Conservation (phyloP, 441 rosid genomes). For the Euphorbia celastroides region DNA sequence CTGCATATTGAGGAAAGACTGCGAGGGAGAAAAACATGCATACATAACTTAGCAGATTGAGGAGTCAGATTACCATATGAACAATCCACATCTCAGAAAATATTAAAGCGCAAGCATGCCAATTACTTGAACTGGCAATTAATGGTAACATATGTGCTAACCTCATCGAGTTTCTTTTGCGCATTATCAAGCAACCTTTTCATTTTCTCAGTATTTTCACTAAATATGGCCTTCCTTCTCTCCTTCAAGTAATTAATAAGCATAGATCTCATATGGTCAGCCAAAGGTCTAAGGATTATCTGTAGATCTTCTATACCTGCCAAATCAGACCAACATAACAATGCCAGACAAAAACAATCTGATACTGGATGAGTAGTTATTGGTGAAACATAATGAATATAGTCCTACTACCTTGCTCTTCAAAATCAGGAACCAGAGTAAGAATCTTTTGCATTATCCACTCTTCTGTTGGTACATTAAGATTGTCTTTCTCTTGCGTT, state of each 20-base stretch:
- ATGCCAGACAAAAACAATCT: conserved; percentile 12
- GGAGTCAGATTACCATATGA: conserved; percentile 3
- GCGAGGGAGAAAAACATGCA: conserved; percentile 26
- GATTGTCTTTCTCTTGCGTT: conserved; percentile 45
- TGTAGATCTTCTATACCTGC: conserved; percentile 64
- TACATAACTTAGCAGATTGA: conserved; percentile 11
- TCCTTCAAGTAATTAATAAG: conserved; percentile 68
- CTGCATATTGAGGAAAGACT: conserved; percentile 89
- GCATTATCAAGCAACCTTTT: conserved; percentile 67
- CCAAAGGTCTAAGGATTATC: conserved; percentile 54
- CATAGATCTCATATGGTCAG: conserved; percentile 74
- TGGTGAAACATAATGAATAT: conserved; percentile 8
- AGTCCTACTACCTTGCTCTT: conserved; percentile 65
- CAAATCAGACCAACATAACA: conserved; percentile 24
- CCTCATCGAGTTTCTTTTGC: conserved; percentile 96
- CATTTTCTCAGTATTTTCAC: conserved; percentile 82
- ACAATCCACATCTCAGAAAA: not conserved
- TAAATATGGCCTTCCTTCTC: conserved; percentile 75
- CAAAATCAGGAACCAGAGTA: conserved; percentile 63
- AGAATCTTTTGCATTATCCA: conserved; percentile 73
- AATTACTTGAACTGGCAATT: conserved; percentile 17
- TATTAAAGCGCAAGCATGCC: conserved; percentile 2
- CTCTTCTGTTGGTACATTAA: conserved; percentile 59
- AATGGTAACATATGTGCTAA: conserved; percentile 22
- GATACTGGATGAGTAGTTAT: conserved; percentile 13